Conservation (phyloP, 768 basidiomycete species). For the Trametes elegans region DNA sequence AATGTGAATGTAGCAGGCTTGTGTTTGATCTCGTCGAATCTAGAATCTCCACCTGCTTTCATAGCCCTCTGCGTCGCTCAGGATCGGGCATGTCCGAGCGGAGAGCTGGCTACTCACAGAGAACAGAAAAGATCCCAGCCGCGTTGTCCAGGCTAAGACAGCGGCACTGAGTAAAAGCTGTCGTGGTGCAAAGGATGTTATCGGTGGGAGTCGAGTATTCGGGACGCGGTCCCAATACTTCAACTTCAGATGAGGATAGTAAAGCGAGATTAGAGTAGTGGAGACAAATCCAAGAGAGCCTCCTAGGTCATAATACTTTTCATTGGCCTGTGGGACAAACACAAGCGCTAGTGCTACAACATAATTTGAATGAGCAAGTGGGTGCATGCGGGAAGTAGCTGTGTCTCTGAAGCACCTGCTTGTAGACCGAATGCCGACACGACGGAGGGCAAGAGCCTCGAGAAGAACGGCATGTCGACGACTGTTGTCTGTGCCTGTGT, state of each 20-base stretch:
- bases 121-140: constrained; percentile 63
- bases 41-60: constrained; percentile 59
- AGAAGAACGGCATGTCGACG: constrained; percentile 45
- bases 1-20: constrained; percentile 47
- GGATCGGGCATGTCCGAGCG: constrained; percentile 27
- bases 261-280: constrained; percentile 57
- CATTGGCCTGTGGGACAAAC: constrained; percentile 64
- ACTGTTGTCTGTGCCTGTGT: no score
- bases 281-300: constrained; percentile 68
- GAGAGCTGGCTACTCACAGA: constrained; percentile 37
- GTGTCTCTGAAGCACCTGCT: constrained; percentile 43
- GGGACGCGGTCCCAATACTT: constrained; percentile 43
- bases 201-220: constrained; percentile 36
- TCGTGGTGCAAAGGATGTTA: constrained; percentile 54
- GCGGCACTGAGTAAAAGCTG: constrained; percentile 59
- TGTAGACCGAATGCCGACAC: constrained; percentile 53
- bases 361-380: neutral
- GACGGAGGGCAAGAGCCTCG: constrained; percentile 49
- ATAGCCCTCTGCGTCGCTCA: constrained; percentile 36
- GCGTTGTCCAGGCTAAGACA: constrained; percentile 54
- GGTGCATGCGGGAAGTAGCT: neutral
- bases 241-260: constrained; percentile 55
- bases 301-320: constrained; percentile 65
- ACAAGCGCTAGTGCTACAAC: constrained; percentile 49
- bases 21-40: constrained; percentile 60